Base-by-base conservation (phyloP, 176 grass and related monocot species). In the Aegilops tauschii region DNA sequence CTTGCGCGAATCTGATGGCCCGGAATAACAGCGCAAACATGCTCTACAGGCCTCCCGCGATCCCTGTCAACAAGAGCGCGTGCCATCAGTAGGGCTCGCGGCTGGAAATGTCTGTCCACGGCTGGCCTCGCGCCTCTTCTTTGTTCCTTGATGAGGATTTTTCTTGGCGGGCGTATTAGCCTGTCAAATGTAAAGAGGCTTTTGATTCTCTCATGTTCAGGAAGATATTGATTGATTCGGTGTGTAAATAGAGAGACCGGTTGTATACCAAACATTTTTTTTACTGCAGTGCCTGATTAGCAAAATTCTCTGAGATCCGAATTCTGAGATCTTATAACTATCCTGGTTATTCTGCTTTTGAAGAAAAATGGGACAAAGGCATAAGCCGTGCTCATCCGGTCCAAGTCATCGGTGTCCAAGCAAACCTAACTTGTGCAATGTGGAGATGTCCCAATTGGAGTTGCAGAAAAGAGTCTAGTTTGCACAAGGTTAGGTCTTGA, bases 1-100 rank as follows among this genome's bases (percentile, higher is more conserved):
- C 89, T 10, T 97, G 94, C 70, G 92, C 89, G 8, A 94, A 94
- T 67, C 87, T 92, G 65, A 84, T 86, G 85, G 90, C 88, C 7
- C 61, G 92, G 39, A 89, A 64, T 29, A 86, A 5, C 75, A 37
- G 58, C 82, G 76, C 69, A 8, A 92, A 18, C 84, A 80, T 94
- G 81, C 50, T 82, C 23, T 92, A 87, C 56, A 90, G 89, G 87
- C 82, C 92, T 50, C 94, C 85, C 8, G 5, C 87, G 29, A 89
- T 97, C 71, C 92, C 87, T 80, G 62, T 97, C 30, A 85, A 92
- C 79, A 97, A 90, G 49, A 90, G 69, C 34, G 84, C 76, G 54
- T 92, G 74, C 71, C 80, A 76, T 79, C 92, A 94, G 86, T 88
- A 87, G 82, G 39, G 36, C 10, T 79, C 67, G 76, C 1, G 12